A percentile compares a stretch with the other conserved stretches of the same genome.
These are phyloP conservation scores for Leptosphaerulina australis DNA, from an alignment of 2,329 filamentous ascomycete genomes.

Conservation along the genomic window DNA sequence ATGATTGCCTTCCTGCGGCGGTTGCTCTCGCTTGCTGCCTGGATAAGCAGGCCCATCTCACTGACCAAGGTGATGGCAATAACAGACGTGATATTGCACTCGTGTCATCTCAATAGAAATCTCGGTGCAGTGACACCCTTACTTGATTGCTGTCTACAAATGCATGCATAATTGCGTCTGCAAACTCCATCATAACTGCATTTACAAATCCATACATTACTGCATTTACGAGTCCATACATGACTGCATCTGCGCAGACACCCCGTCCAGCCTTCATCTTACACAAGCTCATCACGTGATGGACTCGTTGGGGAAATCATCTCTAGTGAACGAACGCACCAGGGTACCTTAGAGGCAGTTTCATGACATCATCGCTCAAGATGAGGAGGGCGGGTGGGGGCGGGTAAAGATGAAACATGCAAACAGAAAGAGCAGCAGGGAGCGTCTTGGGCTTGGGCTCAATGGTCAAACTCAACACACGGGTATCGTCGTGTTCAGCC, in stretches of 20 bases:
- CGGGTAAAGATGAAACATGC: slow-evolving; percentile 26
- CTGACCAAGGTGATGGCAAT: background rate
- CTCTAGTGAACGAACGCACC: slow-evolving; percentile 30
- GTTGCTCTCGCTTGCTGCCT: too few species aligned
- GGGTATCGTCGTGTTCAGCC: slow-evolving; percentile 26
- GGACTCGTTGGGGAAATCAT: background rate
- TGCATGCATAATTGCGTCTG: too few species aligned
- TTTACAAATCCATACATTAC: too few species aligned
- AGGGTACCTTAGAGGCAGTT: slow-evolving; percentile 36
- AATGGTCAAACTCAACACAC: slow-evolving; percentile 1
- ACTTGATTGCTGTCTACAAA: too few species aligned
- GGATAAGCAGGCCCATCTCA: too few species aligned
- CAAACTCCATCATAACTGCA: too few species aligned
- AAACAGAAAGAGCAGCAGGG: slow-evolving; percentile 20
- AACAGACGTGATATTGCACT: background rate
- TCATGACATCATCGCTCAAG: slow-evolving; percentile 30
- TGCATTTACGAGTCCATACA: slow-evolving; percentile 11
- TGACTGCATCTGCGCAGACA: slow-evolving; percentile 2
- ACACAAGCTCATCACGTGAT: slow-evolving; percentile 9
- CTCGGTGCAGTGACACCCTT: too few species aligned
- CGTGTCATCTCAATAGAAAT: background rate
- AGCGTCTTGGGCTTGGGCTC: slow-evolving; percentile 3
- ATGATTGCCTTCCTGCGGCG: too few species aligned
- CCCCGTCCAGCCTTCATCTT: slow-evolving; percentile 4
- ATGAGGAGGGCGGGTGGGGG: slow-evolving; percentile 6